Evolutionary conservation across 441 rosid genomes (phyloP).

Genomic region (Bruguiera hainesii): DNA sequence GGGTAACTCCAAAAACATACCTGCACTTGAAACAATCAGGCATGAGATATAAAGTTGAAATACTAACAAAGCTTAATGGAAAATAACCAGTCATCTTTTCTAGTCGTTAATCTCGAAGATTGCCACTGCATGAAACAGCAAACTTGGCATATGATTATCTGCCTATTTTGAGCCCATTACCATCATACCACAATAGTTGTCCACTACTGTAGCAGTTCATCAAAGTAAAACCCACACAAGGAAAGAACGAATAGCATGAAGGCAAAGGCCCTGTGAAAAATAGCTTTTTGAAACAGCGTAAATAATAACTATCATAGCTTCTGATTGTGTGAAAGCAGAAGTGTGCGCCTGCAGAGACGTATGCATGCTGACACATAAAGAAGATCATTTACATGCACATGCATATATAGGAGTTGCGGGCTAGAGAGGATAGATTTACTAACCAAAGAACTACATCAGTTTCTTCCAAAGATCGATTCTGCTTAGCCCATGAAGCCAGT

Average conservation of each 20-base stretch:
- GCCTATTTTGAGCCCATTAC: too few relatives aligned
- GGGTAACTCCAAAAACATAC: conserved; percentile 86
- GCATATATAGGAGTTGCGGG: neutral
- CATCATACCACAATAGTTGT: too few relatives aligned
- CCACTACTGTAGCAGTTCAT: too few relatives aligned
- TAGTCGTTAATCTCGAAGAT: neutral
- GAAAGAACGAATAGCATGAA: too few relatives aligned
- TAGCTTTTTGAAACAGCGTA: too few relatives aligned
- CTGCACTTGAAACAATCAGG: conserved; percentile 27
- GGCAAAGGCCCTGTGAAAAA: too few relatives aligned
- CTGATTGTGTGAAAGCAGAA: too few relatives aligned
- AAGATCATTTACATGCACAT: neutral
- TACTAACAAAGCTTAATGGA: neutral
- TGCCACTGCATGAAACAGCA: neutral
- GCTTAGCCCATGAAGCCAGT: conserved; percentile 73
- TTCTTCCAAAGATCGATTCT: conserved; percentile 75
- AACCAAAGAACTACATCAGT: conserved; percentile 76
- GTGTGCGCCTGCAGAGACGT: too few relatives aligned
- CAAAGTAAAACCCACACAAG: too few relatives aligned
- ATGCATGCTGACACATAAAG: neutral
- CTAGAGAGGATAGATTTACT: conserved; percentile 15
- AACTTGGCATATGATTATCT: too few relatives aligned
- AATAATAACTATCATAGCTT: too few relatives aligned
- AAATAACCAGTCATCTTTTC: neutral
- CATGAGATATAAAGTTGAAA: neutral